phyloP scores from a whole-genome alignment of 2,329 filamentous ascomycete species.

The Aspergillus neoniger region DNA sequence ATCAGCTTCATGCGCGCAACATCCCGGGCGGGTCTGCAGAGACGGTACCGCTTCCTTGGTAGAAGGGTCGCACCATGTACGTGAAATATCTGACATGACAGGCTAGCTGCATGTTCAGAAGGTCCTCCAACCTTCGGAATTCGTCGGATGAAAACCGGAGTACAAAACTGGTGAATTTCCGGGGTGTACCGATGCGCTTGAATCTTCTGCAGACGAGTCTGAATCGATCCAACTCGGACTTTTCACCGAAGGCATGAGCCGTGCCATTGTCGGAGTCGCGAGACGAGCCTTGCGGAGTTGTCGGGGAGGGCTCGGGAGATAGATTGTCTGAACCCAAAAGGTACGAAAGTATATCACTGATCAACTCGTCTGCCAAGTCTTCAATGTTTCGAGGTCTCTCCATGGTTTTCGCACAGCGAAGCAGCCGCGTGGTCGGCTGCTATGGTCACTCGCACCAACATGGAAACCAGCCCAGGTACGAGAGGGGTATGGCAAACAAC shows the following conservation, averaged over 20 bases:
- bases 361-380: conserved; percentile 40
- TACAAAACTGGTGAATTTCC: conserved; percentile 41
- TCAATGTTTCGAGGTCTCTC: conserved; percentile 34
- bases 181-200: conserved; percentile 43
- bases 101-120: conserved; percentile 40
- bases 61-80: conserved; percentile 45
- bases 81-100: conserved; percentile 41
- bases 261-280: conserved; percentile 11
- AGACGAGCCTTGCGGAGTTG: conserved; percentile 13
- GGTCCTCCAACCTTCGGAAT: conserved; percentile 37
- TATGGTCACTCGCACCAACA: conserved; percentile 32
- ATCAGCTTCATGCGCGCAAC: conserved; percentile 23
- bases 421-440: conserved; percentile 38
- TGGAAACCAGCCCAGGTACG: conserved; percentile 27
- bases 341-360: conserved; percentile 37
- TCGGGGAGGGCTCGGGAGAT: conserved; percentile 15
- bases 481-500: conserved; percentile 4
- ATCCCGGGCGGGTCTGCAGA: conserved; percentile 17
- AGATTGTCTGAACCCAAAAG: conserved; percentile 26
- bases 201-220: conserved; percentile 45
- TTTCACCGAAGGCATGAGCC: conserved; percentile 28
- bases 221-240: conserved; percentile 42
- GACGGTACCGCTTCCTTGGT: conserved; percentile 41
- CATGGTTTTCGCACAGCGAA: conserved; percentile 34
- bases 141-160: conserved; percentile 40